Percentiles rank a stretch among this genome's conserved stretches.
Evolutionary conservation across 768 basidiomycete species (phyloP).

Genomic region (Mrakia hoshinonis): DNA sequence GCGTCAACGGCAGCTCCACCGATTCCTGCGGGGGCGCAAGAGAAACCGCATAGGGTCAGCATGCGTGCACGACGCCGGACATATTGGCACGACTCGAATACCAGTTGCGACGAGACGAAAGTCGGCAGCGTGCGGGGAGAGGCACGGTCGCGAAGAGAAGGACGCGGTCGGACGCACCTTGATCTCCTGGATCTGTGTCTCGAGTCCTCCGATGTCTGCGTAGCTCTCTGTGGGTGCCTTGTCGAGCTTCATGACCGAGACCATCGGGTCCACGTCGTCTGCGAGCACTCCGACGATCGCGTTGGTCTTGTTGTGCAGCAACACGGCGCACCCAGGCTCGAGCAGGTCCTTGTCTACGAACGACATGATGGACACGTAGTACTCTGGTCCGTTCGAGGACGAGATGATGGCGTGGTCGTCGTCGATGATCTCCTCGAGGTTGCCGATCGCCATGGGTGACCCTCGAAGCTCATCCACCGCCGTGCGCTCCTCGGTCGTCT

Average conservation of each 20-base stretch:
- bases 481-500: constrained; percentile 87
- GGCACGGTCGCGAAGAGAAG: no score
- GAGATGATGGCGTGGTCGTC: constrained; percentile 75
- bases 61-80: not conserved
- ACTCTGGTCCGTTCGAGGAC: constrained; percentile 87
- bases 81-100: not conserved
- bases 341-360: constrained; percentile 97
- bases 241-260: constrained; percentile 73
- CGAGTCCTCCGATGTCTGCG: constrained; percentile 94
- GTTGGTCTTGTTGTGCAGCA: constrained; percentile 92
- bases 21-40: constrained; percentile 59
- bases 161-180: constrained; percentile 65
- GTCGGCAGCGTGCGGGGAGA: not conserved
- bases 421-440: constrained; percentile 74
- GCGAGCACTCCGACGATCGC: constrained; percentile 89
- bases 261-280: constrained; percentile 90
- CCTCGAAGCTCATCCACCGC: constrained; percentile 91
- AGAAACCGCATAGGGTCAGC: not conserved
- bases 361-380: constrained; percentile 93
- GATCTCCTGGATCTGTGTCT: constrained; percentile 96
- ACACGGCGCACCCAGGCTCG: constrained; percentile 89
- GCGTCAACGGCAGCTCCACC: constrained; percentile 91
- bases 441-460: constrained; percentile 95
- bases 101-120: not conserved
- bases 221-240: constrained; percentile 99